phyloP scores from a whole-genome alignment of 2,329 filamentous ascomycete genomes.

The Cladophialophora yegresii region DNA sequence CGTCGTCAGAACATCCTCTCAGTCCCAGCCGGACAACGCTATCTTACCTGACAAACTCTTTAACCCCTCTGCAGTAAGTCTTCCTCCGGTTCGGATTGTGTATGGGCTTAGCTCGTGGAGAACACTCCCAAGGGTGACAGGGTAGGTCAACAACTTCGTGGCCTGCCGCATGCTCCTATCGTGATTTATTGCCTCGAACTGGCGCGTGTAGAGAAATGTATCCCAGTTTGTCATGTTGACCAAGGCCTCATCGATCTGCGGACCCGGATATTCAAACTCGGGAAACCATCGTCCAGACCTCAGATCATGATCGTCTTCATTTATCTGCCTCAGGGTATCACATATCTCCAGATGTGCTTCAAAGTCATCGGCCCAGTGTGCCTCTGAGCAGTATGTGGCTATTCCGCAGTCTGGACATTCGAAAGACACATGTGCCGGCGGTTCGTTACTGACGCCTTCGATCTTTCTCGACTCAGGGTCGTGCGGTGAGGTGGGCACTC shows the following conservation, averaged over 20 bases:
- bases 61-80: constrained; percentile 82
- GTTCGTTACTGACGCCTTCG: constrained; percentile 45
- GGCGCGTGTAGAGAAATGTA: constrained; percentile 88
- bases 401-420: constrained; percentile 96
- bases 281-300: constrained; percentile 87
- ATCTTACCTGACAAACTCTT: constrained; percentile 83
- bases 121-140: constrained; percentile 85
- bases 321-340: constrained; percentile 86
- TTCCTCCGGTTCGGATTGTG: constrained; percentile 70
- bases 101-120: constrained; percentile 95
- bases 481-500: constrained; percentile 64
- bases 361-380: constrained; percentile 95
- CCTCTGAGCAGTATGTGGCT: constrained; percentile 88
- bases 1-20: constrained; percentile 25
- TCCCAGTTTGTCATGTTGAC: constrained; percentile 99
- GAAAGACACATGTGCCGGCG: constrained; percentile 82
- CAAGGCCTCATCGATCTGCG: constrained; percentile 86
- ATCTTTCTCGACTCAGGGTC: constrained; percentile 64
- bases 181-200: constrained; percentile 87
- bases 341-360: constrained; percentile 90
- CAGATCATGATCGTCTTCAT: constrained; percentile 96
- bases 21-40: constrained; percentile 39
- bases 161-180: constrained; percentile 90
- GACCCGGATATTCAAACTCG: constrained; percentile 87
- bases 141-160: constrained; percentile 90